Evolutionary conservation across 129 eudicot species (phyloP).

Genomic region (Centaurea solstitialis): DNA sequence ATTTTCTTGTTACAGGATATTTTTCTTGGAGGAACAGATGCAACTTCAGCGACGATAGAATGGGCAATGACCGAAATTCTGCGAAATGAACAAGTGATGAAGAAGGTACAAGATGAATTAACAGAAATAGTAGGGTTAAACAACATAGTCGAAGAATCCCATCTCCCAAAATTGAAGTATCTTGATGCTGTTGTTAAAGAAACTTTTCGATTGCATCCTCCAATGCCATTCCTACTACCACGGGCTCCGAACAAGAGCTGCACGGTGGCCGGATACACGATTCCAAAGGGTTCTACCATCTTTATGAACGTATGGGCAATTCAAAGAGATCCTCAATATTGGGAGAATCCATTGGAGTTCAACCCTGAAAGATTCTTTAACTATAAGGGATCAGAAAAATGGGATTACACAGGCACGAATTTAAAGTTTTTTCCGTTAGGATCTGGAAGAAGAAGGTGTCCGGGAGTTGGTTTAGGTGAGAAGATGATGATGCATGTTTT

Average conservation of each 20-base stretch:
- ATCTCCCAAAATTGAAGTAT: constrained; percentile 19
- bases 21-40: constrained; percentile 25
- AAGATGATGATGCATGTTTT: constrained; percentile 21
- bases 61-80: constrained; percentile 26
- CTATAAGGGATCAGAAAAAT: constrained; percentile 11
- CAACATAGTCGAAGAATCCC: constrained; percentile 7
- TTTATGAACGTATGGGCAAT: constrained; percentile 25
- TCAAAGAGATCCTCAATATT: constrained; percentile 7
- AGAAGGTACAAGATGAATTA: background rate
- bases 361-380: constrained; percentile 11
- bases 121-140: background rate
- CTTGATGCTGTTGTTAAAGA: constrained; percentile 18
- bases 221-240: constrained; percentile 12
- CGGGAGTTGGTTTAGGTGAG: constrained; percentile 16
- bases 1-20: constrained; percentile 14
- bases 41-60: constrained; percentile 27
- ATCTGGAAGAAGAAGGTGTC: constrained; percentile 19
- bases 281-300: constrained; percentile 24
- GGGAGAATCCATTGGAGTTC: constrained; percentile 18
- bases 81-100: background rate
- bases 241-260: constrained; percentile 13
- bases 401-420: constrained; percentile 20
- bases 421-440: constrained; percentile 11
- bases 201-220: constrained; percentile 4
- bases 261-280: constrained; percentile 8